Evolutionary conservation across 495 filamentous ascomycete species (phyloP), one percentile per base, ranked within the genome.

Genomic region (Penicillium silybi): DNA sequence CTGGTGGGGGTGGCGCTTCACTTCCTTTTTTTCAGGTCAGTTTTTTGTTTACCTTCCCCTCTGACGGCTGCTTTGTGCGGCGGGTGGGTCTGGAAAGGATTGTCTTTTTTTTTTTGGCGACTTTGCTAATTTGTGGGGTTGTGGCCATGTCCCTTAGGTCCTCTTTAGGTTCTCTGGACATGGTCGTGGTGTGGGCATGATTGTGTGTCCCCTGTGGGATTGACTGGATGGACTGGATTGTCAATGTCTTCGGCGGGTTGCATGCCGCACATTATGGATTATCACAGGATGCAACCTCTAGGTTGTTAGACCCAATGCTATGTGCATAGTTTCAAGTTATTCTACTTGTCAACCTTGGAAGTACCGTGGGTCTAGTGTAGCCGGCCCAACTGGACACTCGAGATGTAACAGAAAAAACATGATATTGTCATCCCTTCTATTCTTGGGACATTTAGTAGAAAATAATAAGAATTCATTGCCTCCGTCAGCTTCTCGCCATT

Each of bases 1-100:
- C 87, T 86, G 86, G 80, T 81, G 85, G 80, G 89, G 86, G 80
- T 79, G 86, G 80, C 80, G 83, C 84, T 88, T 88, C 85, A 80
- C 62, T 64, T 68, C 76, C 72, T 74, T 78, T 78, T 73, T 62
- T 64, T 64, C 27, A 83, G 80, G 88, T 90, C 63, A 78, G 87
- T 83, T 48, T 55, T 41, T 54, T 44, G 6, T 42, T 32, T 27
- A 42, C 45, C 35, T 27, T 22, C 54, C 32, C 45, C 52, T 46
- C 39, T 44, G 42, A 46, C 41, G 50, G 59, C 40, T 45, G 27
- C 22, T 34, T 44, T 51, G 52, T 45, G 46, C 44, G 54, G 48
- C 48, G 44, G 44, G 50, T 38, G 52, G 34, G 16, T 34, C 63
- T 71, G 69, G 47, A 53, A 70, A 63, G 68, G 41, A 54, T 57